A percentile compares a stretch with the other conserved stretches of the same genome.
Conservation (phyloP, 2,329 filamentous ascomycete species). For the Neonectria punicea region DNA sequence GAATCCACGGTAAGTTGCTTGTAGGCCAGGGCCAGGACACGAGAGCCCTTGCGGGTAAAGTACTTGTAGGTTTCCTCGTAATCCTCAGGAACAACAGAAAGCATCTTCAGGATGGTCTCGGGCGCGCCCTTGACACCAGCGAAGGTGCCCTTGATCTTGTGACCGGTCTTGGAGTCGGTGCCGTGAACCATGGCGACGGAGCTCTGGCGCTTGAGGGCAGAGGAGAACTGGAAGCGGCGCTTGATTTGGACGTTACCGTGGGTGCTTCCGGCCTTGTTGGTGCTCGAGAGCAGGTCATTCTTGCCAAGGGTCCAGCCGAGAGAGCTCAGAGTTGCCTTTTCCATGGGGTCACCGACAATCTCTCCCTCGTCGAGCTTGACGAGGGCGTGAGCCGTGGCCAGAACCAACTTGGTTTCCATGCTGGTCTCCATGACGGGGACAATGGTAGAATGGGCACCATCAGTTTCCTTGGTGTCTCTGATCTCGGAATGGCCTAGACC, state of each 20-base stretch:
- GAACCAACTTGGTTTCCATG: conserved; percentile 88
- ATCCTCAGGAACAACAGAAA: conserved; percentile 81
- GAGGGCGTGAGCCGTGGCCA: conserved; percentile 93
- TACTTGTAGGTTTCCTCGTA: conserved; percentile 99
- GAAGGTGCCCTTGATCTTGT: conserved; percentile 86
- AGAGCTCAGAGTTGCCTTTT: conserved; percentile 91
- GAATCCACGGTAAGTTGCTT: conserved; percentile 86
- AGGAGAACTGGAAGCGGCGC: conserved; percentile 98
- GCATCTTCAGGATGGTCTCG: conserved; percentile 95
- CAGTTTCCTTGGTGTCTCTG: conserved; percentile 72
- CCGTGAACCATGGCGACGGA: conserved; percentile 86
- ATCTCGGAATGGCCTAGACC: conserved; percentile 75
- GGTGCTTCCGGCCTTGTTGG: conserved; percentile 51
- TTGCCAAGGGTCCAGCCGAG: conserved; percentile 93
- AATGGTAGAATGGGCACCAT: conserved; percentile 86
- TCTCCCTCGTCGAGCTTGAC: conserved; percentile 98
- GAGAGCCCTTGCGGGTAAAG: conserved; percentile 94
- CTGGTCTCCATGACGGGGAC: conserved; percentile 75
- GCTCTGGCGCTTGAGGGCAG: conserved; percentile 93
- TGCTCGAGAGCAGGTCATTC: conserved; percentile 83
- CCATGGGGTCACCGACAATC: conserved; percentile 98
- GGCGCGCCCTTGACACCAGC: conserved; percentile 96
- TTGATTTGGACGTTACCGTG: conserved; percentile 89
- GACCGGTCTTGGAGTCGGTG: conserved; percentile 76
- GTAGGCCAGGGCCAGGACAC: conserved; percentile 92